Base-by-base conservation (phyloP, 2,329 filamentous ascomycete species). In the Colletotrichum australisinense region DNA sequence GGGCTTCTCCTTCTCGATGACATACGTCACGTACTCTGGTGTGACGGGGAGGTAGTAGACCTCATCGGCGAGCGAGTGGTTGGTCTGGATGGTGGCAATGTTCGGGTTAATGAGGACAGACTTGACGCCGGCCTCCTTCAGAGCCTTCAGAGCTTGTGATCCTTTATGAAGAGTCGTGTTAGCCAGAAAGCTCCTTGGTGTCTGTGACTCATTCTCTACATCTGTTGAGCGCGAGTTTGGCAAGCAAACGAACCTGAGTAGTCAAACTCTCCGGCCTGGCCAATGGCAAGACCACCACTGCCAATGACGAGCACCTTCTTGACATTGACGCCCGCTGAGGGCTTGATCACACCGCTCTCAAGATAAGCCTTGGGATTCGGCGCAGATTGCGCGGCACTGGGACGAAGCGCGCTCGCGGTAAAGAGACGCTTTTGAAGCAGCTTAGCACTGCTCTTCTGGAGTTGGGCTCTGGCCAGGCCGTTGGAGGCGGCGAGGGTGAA, bases 21-120 rank as follows among this genome's bases (percentile, higher is more conserved):
- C 96, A 84, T 98, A 96, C 80, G 93, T 93, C 81, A 98, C 95
- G 86, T 98, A 99, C 89, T 98, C 96, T 76, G 96, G 94, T 22
- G 97, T 99, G 79, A 99, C 95, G 69, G 97, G 97, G 49, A 98
- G 93, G 85, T 98, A 98, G 89, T 98, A 98, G 80, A 98, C 94
- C 86, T 98, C 95, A 82, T 98, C 96, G 80, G 95, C 95, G 81
- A 98, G 93, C 80, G 93, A 93, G 88, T 98, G 96, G 83, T 97
- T 95, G 78, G 96, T 98, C 86, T 98, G 96, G 81, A 98, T 98
- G 72, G 97, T 98, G 74, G 96, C 96, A 83, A 98, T 98, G 84
- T 98, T 98, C 79, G 96, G 96, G 86, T 98, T 98, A 83, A 98
- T 95, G 76, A 98, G 91, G 68, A 98, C 94, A 11, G 96, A 98